These are phyloP conservation scores for Zymoseptoria crescenta DNA, from an alignment of 2,329 filamentous ascomycete genomes.

Conservation along the genomic window DNA sequence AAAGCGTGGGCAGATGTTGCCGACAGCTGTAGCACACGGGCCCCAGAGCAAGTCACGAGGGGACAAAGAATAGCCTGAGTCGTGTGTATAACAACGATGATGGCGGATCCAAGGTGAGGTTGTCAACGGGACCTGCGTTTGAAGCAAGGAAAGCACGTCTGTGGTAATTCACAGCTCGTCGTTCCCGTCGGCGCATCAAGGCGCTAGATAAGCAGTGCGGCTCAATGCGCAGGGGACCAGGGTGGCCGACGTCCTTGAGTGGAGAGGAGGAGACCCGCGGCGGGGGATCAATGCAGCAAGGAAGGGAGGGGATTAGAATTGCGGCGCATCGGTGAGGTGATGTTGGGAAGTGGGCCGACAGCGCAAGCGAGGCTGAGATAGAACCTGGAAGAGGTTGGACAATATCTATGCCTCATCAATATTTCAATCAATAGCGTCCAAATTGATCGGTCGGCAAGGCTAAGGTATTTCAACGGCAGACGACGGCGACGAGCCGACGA, in stretches of 20 bases:
- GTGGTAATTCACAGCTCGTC: background rate
- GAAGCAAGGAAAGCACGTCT: constrained; percentile 3
- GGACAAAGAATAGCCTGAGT: background rate
- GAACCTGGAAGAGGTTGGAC: too few relatives aligned
- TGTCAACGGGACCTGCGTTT: constrained; percentile 4
- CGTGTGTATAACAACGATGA: constrained; percentile 5
- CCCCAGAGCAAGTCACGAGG: background rate
- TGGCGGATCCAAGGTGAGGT: constrained; percentile 1
- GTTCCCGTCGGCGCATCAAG: constrained; percentile 6
- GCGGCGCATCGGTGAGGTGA: background rate
- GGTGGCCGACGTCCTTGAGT: background rate
- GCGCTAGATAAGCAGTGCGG: constrained; percentile 8
- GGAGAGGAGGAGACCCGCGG: constrained; percentile 1
- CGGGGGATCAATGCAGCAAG: constrained; percentile 1
- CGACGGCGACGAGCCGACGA: background rate
- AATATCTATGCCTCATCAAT: too few relatives aligned
- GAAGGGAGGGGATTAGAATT: background rate
- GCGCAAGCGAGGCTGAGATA: background rate
- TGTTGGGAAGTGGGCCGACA: background rate
- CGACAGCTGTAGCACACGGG: constrained; percentile 2
- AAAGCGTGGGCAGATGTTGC: constrained; percentile 11
- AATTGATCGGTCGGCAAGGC: background rate
- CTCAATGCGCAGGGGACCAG: constrained; percentile 4
- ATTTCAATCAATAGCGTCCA: too few relatives aligned
- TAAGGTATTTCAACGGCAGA: background rate